Evolutionary conservation across 192 early-diverging fungal genomes (phyloP), one percentile per base, ranked within the genome.

Genomic region (Podila epigama): DNA sequence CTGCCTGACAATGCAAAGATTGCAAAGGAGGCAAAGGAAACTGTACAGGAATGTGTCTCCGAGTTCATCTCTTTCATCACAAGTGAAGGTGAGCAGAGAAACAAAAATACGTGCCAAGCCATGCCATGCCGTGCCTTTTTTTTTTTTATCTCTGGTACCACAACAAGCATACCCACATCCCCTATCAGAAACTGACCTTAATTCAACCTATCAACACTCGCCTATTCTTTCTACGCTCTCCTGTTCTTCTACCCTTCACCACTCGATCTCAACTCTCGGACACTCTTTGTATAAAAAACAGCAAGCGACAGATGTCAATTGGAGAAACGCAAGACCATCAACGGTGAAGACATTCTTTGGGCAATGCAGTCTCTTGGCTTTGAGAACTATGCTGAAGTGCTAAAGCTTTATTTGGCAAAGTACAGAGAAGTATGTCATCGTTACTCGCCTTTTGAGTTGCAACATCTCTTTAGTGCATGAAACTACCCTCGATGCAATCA

Each of bases 11-110:
- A 96, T 81, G 94, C 95, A 33, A 99, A 99, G 69, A 96, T 99
- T 57, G 94, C 97, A 22, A 98, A 98, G 68, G 97, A 99, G 58
- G 97, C 97, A 42, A 99, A 99, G 71, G 96, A 96, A 60, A 94
- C 93, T 54, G 89, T 96, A 0, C 92, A 96, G 84, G 97, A 99
- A 73, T 99, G 97, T 75, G 97, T 98, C 8, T 95, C 93, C 20
- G 97, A 99, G 83, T 99, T 99, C 75, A 98, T 99, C 78, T 91
- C 93, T 25, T 99, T 99, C 68, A 92, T 99, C 44, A 98, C 97
- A 20, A 96, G 94, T 69, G 97, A 99, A 90, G 89, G 91, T 69
- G 64, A 25, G 52, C n/a, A n/a, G n/a, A n/a, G n/a, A n/a, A n/a
- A n/a, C n/a, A n/a, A n/a, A n/a, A n/a, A n/a, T n/a, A n/a, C n/a